Evolutionary conservation across 345 rosid species (phyloP), one percentile per base, ranked within the genome.

Genomic region (Citrus glauca): DNA sequence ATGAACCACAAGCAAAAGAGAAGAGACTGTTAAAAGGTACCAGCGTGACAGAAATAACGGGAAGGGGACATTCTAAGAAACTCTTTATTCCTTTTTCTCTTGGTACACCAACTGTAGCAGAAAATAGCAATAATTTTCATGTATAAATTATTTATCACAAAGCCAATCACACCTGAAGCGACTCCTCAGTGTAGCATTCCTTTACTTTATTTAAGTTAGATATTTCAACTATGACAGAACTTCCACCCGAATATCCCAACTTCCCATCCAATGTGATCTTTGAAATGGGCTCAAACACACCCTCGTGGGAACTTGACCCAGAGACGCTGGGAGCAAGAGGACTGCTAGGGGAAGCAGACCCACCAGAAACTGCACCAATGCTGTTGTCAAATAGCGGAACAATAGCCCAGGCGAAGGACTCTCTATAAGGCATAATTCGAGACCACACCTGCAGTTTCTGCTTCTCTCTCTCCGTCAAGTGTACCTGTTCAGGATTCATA

Each of bases 391-490:
- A 94, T 79, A 96, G 89, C 8, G 99, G 98, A 88, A 96, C 94
- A 80, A 96, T 88, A 67, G 98, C 97, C 99, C 99, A 96, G 69
- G 98, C 91, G 74, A 96, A 94, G 83, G 99, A 89, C 86, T 96
- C 98, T 76, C 95, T 86, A 88, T 91, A 88, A 82, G 99, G 97
- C 99, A 96, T 94, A 73, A 96, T 89, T 79, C 98, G 94, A 78
- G 98, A 91, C 99, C 98, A 96, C 83, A 92, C 95, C 89, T 89
- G 97, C 91, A 96, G 83, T 86, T 92, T 94, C 91, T 92, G 99
- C 89, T 88, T 92, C 84, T 96, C 99, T 81, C 97, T 94, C 89
- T 96, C 99, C 38, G 89, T 89, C 87, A 94, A 85, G 85, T 87
- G 94, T 70, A 85, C 97, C 99, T 96, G 88, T 76, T 82, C 77